Evolutionary conservation across 2,329 filamentous ascomycete genomes (phyloP), one percentile per base, ranked within the genome.

Genomic region (Mycosphaerella arachidis): DNA sequence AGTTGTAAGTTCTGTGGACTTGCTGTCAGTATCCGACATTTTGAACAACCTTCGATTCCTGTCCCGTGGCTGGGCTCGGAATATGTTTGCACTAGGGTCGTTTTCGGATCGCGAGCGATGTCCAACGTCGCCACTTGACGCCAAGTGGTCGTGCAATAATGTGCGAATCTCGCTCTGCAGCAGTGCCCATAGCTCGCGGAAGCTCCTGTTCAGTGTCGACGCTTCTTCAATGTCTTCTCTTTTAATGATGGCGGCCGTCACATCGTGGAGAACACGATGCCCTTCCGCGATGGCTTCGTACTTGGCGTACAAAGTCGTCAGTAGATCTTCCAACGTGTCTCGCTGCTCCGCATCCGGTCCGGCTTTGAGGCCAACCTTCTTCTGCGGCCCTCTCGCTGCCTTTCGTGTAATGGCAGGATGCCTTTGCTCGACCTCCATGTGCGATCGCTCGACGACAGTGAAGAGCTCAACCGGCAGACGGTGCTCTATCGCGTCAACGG

Each of bases 141-240:
- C 95, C 55, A 99, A 86, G 72, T 99, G 97, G 73, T 97, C 96
- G 75, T 97, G 94, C 59, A 99, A 79, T 13, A 99, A 79, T 5
- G 92, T 95, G 46, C 92, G 86, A 66, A 99, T 97, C 81, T 99
- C 94, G 75, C 95, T 97, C 72, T 99, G 94, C 70, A 97, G 93
- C 7, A 99, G 80, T 72, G 97, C 96, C 95, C 95, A 99, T 45
- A 99, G 79, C 76, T 97, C 94, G 71, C 93, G 94, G 76, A 99
- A 99, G 58, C 92, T 92, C 57, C 91, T 87, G 6, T 91, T 87
- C 53, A 97, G 81, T 0, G 84, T 82, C 78, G 78, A 88, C 79
- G 74, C 86, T 57, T 83, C 82, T 54, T 72, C 75, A 16, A 67
- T 56, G 8, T 89, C 89, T 71, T 97, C 92, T 53, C 95, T 86